Percentiles rank a stretch among this genome's conserved stretches.
phyloP scores from a whole-genome alignment of 148 eudicot genomes.

The Selenicereus undatus region DNA sequence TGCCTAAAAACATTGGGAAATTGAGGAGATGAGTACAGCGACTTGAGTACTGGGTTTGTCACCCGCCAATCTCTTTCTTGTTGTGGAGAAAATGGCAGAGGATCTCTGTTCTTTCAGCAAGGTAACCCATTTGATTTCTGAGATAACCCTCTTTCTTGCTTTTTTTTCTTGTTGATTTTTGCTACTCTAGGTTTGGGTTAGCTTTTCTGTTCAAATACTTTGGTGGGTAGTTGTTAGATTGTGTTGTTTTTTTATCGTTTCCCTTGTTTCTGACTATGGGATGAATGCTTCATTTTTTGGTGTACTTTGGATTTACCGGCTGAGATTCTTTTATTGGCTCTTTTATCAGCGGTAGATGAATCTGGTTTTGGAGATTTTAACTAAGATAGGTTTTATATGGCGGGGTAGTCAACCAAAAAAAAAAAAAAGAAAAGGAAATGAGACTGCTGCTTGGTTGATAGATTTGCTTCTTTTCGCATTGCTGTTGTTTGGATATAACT shows the following conservation, averaged over 20 bases:
- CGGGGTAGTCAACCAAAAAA: not conserved
- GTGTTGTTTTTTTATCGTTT: constrained; percentile 5
- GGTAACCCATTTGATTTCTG: constrained; percentile 28
- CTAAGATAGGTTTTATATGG: constrained; percentile 7
- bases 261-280: not conserved
- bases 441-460: not conserved
- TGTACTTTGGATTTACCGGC: not conserved
- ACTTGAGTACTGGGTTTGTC: constrained; percentile 7
- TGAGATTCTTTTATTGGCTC: constrained; percentile 1
- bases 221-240: constrained; percentile 16
- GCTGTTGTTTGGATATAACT: not conserved
- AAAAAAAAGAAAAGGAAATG: not conserved
- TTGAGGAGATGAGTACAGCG: not conserved
- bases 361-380: constrained; percentile 4
- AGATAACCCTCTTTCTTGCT: not conserved
- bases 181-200: not conserved
- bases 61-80: not conserved
- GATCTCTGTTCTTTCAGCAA: constrained; percentile 41
- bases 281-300: constrained; percentile 1
- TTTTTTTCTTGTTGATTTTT: not conserved
- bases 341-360: constrained; percentile 5
- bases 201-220: constrained; percentile 1
- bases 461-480: not conserved
- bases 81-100: constrained; percentile 44
- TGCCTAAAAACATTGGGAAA: not conserved